Evolutionary conservation across 345 rosid genomes (phyloP).

Genomic region (Eucalyptus globulus): DNA sequence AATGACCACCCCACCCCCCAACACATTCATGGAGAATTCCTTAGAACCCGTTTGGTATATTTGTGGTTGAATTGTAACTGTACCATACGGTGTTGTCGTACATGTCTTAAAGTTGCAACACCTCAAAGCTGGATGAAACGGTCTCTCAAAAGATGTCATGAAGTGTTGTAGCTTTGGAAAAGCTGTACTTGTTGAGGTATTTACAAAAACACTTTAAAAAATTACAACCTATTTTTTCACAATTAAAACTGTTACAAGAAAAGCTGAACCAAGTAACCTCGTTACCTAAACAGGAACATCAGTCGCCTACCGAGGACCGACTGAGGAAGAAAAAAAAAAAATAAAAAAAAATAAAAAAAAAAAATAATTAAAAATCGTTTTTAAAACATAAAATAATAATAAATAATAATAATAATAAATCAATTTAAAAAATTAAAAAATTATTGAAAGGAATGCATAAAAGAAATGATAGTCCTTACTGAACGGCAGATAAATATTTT

Average conservation of each 20-base stretch:
- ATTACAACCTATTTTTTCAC: accelerated
- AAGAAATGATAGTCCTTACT: too few species aligned
- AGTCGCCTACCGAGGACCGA: accelerated
- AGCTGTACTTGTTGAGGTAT: not conserved
- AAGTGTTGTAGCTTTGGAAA: not conserved
- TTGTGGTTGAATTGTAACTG: not conserved
- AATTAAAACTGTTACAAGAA: accelerated
- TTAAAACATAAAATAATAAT: too few species aligned
- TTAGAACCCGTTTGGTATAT: not conserved
- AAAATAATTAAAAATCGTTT: accelerated
- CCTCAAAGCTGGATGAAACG: not conserved
- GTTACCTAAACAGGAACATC: accelerated
- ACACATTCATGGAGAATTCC: not conserved
- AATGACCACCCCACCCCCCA: not conserved
- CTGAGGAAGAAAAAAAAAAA: accelerated
- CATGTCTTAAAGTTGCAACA: not conserved
- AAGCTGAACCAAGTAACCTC: not conserved
- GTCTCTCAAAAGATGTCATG: not conserved
- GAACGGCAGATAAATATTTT: accelerated
- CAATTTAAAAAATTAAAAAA: accelerated
- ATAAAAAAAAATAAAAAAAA: accelerated
- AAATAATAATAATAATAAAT: too few species aligned
- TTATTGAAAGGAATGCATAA: too few species aligned
- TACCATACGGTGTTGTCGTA: not conserved
- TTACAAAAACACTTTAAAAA: not conserved